Percentiles rank a stretch among this genome's conserved stretches.
phyloP scores from a whole-genome alignment of 352 stramenopile species.

The Pythium grandisporangium region DNA sequence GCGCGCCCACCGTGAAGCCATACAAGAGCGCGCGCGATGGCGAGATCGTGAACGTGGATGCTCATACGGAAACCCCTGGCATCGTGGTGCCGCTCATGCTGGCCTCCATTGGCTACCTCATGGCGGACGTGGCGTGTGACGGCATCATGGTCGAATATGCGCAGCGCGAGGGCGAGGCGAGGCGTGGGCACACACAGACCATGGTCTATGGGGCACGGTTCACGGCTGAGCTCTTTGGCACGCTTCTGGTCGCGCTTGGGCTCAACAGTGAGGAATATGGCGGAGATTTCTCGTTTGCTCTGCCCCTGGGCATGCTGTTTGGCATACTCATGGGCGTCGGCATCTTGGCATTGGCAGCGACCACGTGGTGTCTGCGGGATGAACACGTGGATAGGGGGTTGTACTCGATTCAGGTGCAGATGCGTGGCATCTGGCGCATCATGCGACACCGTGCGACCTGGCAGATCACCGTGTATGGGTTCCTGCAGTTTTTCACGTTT shows the following conservation, averaged over 20 bases:
- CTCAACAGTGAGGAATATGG: constrained; percentile 54
- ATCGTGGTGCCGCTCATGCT: constrained; percentile 43
- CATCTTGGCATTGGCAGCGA: constrained; percentile 19
- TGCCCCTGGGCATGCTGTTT: constrained; percentile 32
- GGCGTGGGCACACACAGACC: constrained; percentile 29
- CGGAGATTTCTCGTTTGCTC: constrained; percentile 33
- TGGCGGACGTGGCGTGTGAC: constrained; percentile 69
- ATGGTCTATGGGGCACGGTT: constrained; percentile 60
- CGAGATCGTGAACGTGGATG: constrained; percentile 8
- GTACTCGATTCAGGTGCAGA: constrained; percentile 15
- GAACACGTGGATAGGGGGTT: constrained; percentile 13
- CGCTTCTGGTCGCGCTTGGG: constrained; percentile 35
- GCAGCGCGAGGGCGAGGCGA: constrained; percentile 33
- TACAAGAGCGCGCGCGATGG: constrained; percentile 15
- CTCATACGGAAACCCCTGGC: constrained; percentile 7
- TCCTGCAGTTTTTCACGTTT: constrained; percentile 61
- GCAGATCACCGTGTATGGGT: constrained; percentile 63
- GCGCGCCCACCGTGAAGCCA: constrained; percentile 15
- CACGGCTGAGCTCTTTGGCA: constrained; percentile 37
- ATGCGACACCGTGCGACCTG: constrained; percentile 56
- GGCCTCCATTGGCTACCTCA: constrained; percentile 38
- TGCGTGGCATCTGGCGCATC: constrained; percentile 41
- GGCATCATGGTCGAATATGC: constrained; percentile 73
- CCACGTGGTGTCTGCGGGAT: constrained; percentile 33
- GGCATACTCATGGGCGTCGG: constrained; percentile 21